Evolutionary conservation across 2,329 filamentous ascomycete genomes (phyloP).

Genomic region (Diaporthe ampelina): DNA sequence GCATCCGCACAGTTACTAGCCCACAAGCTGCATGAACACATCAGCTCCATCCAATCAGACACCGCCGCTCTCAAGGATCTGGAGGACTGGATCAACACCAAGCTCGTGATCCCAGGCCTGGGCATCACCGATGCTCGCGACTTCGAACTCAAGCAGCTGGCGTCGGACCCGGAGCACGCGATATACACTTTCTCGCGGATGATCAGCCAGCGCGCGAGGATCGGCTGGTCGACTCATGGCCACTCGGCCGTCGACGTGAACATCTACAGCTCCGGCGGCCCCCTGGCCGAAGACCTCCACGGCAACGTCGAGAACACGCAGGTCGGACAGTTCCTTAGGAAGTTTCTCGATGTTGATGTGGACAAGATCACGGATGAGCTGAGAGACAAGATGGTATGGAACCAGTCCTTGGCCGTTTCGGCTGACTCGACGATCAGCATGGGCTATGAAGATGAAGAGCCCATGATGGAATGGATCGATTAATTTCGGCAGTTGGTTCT

Average conservation of each 20-base stretch:
- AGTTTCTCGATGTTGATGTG: slow-evolving; percentile 86
- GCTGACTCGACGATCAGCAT: slow-evolving; percentile 22
- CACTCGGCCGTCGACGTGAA: slow-evolving; percentile 97
- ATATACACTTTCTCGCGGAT: slow-evolving; percentile 81
- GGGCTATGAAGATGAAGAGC: slow-evolving; percentile 34
- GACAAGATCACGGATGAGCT: slow-evolving; percentile 83
- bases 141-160: slow-evolving; percentile 77
- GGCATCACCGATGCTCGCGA: slow-evolving; percentile 82
- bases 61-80: slow-evolving; percentile 56
- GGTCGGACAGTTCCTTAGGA: slow-evolving; percentile 83
- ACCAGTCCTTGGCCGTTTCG: slow-evolving; percentile 35
- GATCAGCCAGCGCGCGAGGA: slow-evolving; percentile 86
- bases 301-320: slow-evolving; percentile 98
- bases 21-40: slow-evolving; percentile 71
- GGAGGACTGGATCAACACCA: slow-evolving; percentile 75
- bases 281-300: slow-evolving; percentile 72
- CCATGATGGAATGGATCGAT: slow-evolving; percentile 32
- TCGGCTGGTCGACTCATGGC: slow-evolving; percentile 95
- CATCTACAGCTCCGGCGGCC: slow-evolving; percentile 85
- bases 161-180: slow-evolving; percentile 68
- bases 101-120: slow-evolving; percentile 78
- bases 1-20: slow-evolving; percentile 82
- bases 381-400: slow-evolving; percentile 63
- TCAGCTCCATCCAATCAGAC: slow-evolving; percentile 56
- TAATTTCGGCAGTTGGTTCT: neutral